These are phyloP conservation scores for Lodderomyces jiufengensis DNA, from an alignment of 1,139 yeast species.

Conservation along the genomic window DNA sequence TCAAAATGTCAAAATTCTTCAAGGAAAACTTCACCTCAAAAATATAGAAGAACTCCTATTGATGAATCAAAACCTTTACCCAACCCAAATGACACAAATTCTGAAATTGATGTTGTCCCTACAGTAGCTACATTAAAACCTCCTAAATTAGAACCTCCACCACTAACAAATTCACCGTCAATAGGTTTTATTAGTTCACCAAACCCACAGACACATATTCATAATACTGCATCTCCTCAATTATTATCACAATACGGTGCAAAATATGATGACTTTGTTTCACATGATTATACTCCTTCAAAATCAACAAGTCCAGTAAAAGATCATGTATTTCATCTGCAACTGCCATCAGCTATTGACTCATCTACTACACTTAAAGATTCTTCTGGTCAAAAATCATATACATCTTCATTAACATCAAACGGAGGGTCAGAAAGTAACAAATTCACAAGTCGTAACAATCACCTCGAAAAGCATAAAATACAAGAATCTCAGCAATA, in stretches of 20 bases:
- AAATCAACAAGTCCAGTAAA: slow-evolving; percentile 1
- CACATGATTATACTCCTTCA: neutral
- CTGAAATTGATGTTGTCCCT: neutral
- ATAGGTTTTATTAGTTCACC: slow-evolving; percentile 9
- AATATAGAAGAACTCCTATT: slow-evolving; percentile 4
- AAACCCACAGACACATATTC: neutral
- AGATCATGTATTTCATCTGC: neutral
- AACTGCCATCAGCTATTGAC: neutral
- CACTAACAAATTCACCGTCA: slow-evolving; percentile 3
- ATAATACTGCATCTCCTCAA: neutral
- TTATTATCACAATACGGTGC: neutral
- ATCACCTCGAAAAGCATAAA: slow-evolving; percentile 1
- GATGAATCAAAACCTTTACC: slow-evolving; percentile 10
- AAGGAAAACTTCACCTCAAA: slow-evolving; percentile 2
- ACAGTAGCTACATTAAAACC: no score
- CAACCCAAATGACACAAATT: neutral
- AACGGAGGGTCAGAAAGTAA: no score
- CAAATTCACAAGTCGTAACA: no score
- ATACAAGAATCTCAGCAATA: slow-evolving; percentile 3
- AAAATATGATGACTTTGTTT: neutral
- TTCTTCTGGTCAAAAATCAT: no score
- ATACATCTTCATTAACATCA: no score
- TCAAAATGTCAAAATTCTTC: neutral
- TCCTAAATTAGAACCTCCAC: no score
- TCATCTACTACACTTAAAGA: no score